Evolutionary conservation across 192 early-diverging fungal species (phyloP), one percentile per base, ranked within the genome.

Genomic region (Entomortierella chlamydospora): DNA sequence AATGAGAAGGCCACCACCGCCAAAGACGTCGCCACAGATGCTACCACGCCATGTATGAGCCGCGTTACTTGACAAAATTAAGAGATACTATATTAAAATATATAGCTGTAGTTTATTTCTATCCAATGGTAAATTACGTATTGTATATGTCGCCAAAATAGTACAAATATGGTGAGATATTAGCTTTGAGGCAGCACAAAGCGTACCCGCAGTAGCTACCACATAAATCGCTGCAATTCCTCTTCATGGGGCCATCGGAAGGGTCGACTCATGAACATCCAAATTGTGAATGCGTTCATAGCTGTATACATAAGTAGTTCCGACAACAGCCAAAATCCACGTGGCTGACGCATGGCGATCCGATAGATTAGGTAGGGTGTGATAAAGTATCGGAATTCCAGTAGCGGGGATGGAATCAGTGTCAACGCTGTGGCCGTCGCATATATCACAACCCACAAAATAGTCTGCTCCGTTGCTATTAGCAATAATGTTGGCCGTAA

Each of bases 341-440:
- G 39, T 25, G 77, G 82, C 41, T 65, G 82, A 55, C 34, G 71
- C 67, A 93, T 83, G 64, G 94, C 88, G 29, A 97, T 57, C 11
- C 93, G 85, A 39, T 89, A 90, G 66, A 99, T 81, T 34, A 90
- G 74, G 67, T 88, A 96, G 0, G 96, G 96, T 15, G 97, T 83
- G 26, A 98, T 93, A 85, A 95, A 99, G 86, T 99, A 99, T 49
- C 97, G 83, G 73, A 98, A 95, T 82, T 99, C 97, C 42, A 99
- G 74, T 53, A 99, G 83, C 6, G 97, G 97, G 0, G 95, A 96
- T 0, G 97, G 97, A 2, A 99, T 84, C 11, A 98, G 83, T 12
- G 90, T 90, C 15, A 93, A 69, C 0, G 85, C 83, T 0, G 87
- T 83, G 25, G 90, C 88, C 1, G 70, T 68, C 0, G 66, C 15